Evolutionary conservation across 2,329 filamentous ascomycete genomes (phyloP), one percentile per base, ranked within the genome.

Genomic region (Graphium sp.): DNA sequence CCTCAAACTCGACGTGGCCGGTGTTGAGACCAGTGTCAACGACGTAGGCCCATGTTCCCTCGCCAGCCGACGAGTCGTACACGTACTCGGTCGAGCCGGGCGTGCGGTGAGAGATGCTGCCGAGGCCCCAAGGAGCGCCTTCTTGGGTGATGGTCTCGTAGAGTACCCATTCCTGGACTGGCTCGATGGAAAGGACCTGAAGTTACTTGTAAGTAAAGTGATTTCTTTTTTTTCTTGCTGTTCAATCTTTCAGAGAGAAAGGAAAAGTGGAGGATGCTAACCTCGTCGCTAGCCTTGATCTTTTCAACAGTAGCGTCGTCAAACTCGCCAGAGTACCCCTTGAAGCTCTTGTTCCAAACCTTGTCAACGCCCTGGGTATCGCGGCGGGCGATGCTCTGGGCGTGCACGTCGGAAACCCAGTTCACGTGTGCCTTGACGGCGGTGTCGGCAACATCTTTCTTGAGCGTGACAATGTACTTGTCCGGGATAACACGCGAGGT

Each of bases 11-110:
- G 30, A 41, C 20, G 39, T 72, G 66, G 5, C 41, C 32, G 13
- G 46, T 52, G 23, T 53, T 50, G 29, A 71, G 58, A 21, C 66
- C 66, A 0, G 60, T 66, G 42, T 72, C 66, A 31, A 71, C 46
- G 29, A 72, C 45, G 41, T 70, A 72, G 27, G 57, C 48, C 34
- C 53, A 67, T 29, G 47, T 55, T 18, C 45, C 50, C 10, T 41
- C 31, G 10, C 59, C 59, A 14, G 55, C 53, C 13, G 40, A 48
- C 7, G 38, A 32, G 34, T 62, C 53, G 40, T 60, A 62, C 17
- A 44, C 34, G 37, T 62, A 63, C 26, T 44, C 39, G 9, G 29
- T 46, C 6, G 37, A 44, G 19, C 45, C 46, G 13, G 44, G 38
- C 12, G 39, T 47, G 12, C 44, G 39, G 41, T 54, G 50, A 6